Evolutionary conservation across 2,329 filamentous ascomycete species (phyloP).

Genomic region (Cryoendolithus antarcticus): DNA sequence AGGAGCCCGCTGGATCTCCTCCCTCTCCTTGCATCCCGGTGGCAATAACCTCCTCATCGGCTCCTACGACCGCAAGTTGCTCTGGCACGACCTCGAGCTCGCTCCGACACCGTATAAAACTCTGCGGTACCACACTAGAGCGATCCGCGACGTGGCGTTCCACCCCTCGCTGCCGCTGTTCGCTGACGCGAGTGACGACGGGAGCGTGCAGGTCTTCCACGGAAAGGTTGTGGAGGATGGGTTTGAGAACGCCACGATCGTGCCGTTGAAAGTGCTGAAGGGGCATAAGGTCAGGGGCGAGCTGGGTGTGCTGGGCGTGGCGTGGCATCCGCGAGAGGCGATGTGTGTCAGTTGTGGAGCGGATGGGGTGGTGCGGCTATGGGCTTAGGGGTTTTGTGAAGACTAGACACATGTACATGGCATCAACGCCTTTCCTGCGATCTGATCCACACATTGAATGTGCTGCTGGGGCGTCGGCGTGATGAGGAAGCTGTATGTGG

Average conservation of each 20-base stretch:
- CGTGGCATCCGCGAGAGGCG: conserved; percentile 90
- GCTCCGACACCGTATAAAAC: conserved; percentile 89
- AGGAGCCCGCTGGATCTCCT: conserved; percentile 87
- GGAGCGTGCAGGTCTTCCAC: conserved; percentile 90
- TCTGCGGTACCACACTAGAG: conserved; percentile 84
- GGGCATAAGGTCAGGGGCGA: conserved; percentile 80
- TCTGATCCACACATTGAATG: too few relatives aligned
- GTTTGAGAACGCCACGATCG: conserved; percentile 93
- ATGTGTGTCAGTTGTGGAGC: conserved; percentile 93
- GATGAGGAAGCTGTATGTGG: too few relatives aligned
- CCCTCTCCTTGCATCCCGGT: conserved; percentile 82
- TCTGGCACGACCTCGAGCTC: conserved; percentile 96
- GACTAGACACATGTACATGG: too few relatives aligned
- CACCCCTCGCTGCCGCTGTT: conserved; percentile 77
- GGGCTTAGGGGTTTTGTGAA: conserved; percentile 38
- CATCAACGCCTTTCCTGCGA: too few relatives aligned
- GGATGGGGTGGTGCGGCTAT: conserved; percentile 83
- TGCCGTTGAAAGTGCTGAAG: conserved; percentile 84
- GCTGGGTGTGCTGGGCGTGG: conserved; percentile 81
- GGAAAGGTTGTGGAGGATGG: conserved; percentile 88
- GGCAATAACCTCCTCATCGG: conserved; percentile 92
- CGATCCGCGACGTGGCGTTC: conserved; percentile 79
- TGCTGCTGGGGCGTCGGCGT: too few relatives aligned
- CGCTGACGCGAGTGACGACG: conserved; percentile 89
- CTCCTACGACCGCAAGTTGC: conserved; percentile 81